Percentiles rank a stretch among this genome's conserved stretches.
These are phyloP conservation scores for Leccinum truebloodii DNA, from an alignment of 768 basidiomycete genomes.

Conservation along the genomic window DNA sequence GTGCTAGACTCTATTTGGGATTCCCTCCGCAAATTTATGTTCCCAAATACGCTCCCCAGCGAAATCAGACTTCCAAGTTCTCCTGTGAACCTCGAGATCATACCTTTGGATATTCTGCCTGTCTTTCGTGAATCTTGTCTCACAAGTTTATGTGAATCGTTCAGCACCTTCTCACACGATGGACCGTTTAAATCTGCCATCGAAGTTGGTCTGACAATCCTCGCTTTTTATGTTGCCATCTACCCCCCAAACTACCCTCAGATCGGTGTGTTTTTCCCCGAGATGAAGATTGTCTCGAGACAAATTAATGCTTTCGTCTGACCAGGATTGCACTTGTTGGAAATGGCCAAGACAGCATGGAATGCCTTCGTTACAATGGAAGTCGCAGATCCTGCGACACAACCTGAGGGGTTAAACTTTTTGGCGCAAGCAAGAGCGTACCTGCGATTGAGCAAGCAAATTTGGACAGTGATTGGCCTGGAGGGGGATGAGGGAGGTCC, in stretches of 20 bases:
- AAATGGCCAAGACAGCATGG: slow-evolving; percentile 78
- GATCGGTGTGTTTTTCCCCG: slow-evolving; percentile 51
- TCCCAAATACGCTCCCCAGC: slow-evolving; percentile 29
- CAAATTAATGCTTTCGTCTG: background rate
- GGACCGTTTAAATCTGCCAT: slow-evolving; percentile 55
- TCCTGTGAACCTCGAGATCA: slow-evolving; percentile 23
- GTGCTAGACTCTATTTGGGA: slow-evolving; percentile 21
- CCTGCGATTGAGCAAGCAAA: slow-evolving; percentile 40
- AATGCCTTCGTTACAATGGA: slow-evolving; percentile 51
- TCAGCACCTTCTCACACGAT: slow-evolving; percentile 72
- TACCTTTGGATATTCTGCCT: slow-evolving; percentile 44
- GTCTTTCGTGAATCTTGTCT: slow-evolving; percentile 62
- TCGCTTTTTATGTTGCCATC: slow-evolving; percentile 66
- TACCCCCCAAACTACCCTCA: slow-evolving; percentile 84
- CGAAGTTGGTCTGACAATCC: slow-evolving; percentile 52
- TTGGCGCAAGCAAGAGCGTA: slow-evolving; percentile 37
- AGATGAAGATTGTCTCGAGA: background rate
- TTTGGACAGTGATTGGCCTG: slow-evolving; percentile 51
- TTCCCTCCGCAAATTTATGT: slow-evolving; percentile 42
- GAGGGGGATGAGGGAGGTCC: slow-evolving; percentile 70
- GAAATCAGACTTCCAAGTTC: slow-evolving; percentile 26
- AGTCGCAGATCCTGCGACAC: slow-evolving; percentile 5
- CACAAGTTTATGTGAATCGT: slow-evolving; percentile 55
- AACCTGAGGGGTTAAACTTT: slow-evolving; percentile 17
- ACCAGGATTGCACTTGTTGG: slow-evolving; percentile 72